These are phyloP conservation scores for Aureobasidium sp. DNA, from an alignment of 2,329 filamentous ascomycete species.

Conservation along the genomic window DNA sequence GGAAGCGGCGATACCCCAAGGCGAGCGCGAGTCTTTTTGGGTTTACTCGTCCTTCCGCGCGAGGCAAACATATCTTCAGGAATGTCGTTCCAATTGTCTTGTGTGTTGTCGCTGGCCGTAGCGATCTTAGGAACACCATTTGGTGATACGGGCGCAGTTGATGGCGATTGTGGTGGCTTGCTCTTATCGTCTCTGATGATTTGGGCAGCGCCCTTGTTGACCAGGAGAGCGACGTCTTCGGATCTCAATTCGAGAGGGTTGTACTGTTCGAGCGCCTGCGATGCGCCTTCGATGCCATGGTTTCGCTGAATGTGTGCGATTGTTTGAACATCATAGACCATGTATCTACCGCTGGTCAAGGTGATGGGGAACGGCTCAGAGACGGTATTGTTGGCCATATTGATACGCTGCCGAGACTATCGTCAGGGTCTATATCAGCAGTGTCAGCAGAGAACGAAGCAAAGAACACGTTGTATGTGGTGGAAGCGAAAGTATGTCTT, in stretches of 20 bases:
- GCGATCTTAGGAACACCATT: constrained; percentile 21
- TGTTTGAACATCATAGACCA: constrained; percentile 80
- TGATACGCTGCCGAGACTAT: constrained; percentile 28
- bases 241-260: constrained; percentile 83
- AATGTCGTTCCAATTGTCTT: constrained; percentile 19
- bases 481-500: not conserved
- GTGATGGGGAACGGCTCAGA: constrained; percentile 68
- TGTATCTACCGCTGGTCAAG: constrained; percentile 69
- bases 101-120: constrained; percentile 14
- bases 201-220: constrained; percentile 69
- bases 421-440: constrained; percentile 47
- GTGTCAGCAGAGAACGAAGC: constrained; percentile 32
- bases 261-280: constrained; percentile 90
- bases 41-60: constrained; percentile 3
- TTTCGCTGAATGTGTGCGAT: constrained; percentile 70
- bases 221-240: constrained; percentile 77
- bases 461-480: not conserved
- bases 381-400: constrained; percentile 31
- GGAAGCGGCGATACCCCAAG: constrained; percentile 1
- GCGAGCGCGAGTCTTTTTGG: not conserved
- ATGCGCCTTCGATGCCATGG: constrained; percentile 79
- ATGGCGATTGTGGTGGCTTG: constrained; percentile 29
- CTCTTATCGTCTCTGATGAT: constrained; percentile 78
- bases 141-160: constrained; percentile 24
- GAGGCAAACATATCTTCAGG: constrained; percentile 19